A percentile compares a stretch with the other conserved stretches of the same genome.
These are phyloP conservation scores for Ascomycota sp. DNA, from an alignment of 2,329 filamentous ascomycete genomes.

Conservation along the genomic window DNA sequence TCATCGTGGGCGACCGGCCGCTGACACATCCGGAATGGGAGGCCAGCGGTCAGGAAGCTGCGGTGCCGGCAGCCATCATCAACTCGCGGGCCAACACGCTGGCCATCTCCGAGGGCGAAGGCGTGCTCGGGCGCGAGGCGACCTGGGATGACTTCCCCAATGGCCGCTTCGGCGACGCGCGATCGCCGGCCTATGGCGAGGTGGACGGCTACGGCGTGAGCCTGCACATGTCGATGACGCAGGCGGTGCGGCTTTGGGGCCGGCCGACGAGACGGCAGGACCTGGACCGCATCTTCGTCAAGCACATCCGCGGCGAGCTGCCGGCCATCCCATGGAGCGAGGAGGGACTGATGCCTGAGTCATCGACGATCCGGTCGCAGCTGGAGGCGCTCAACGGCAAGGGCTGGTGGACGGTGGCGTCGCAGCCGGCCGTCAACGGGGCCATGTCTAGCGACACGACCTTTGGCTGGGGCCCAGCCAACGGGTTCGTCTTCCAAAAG, in stretches of 20 bases:
- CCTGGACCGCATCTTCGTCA: slow-evolving; percentile 61
- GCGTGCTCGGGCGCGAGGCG: slow-evolving; percentile 72
- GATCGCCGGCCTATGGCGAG: slow-evolving; percentile 84
- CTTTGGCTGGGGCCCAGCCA: slow-evolving; percentile 83
- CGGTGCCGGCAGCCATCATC: slow-evolving; percentile 49
- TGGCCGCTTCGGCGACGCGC: slow-evolving; percentile 81
- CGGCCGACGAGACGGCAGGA: slow-evolving; percentile 49
- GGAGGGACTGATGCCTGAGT: slow-evolving; percentile 69
- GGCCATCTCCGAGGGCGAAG: slow-evolving; percentile 86
- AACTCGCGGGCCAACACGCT: slow-evolving; percentile 70
- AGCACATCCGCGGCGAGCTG: slow-evolving; percentile 62
- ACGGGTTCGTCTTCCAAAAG: slow-evolving; percentile 95
- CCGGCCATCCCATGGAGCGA: slow-evolving; percentile 85
- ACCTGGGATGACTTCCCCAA: slow-evolving; percentile 99
- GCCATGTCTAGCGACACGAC: slow-evolving; percentile 53
- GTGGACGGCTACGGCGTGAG: slow-evolving; percentile 98
- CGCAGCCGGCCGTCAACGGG: slow-evolving; percentile 84
- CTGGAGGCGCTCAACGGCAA: slow-evolving; percentile 57
- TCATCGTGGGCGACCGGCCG: slow-evolving; percentile 52
- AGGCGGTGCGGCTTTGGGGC: slow-evolving; percentile 74
- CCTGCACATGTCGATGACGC: slow-evolving; percentile 69
- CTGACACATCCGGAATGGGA: slow-evolving; percentile 45
- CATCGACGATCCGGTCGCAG: slow-evolving; percentile 55
- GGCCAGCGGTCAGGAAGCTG: slow-evolving; percentile 56
- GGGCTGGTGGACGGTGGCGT: slow-evolving; percentile 93